Base-by-base conservation (phyloP, 495 filamentous ascomycete species). In the Aspergillus ostianus region DNA sequence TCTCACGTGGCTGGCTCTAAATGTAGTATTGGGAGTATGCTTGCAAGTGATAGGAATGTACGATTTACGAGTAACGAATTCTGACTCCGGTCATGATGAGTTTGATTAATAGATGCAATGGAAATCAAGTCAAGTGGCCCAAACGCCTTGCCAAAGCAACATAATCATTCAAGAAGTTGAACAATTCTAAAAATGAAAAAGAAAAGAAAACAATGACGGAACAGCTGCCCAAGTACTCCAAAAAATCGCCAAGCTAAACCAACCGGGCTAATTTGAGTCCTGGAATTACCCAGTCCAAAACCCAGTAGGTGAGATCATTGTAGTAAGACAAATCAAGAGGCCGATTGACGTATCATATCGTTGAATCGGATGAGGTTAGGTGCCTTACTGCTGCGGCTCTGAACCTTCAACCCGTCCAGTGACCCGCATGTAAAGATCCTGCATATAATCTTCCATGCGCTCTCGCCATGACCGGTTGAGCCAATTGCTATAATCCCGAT, bases 381-480 rank as follows among this genome's bases (percentile, higher is more conserved):
- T 26, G 4, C 23, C 23, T 32, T 32, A 10, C 10, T 32, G 29
- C 29, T 32, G 29, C 36, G 10, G 13, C 36, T 41, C 36, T 13
- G 36, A 15, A 13, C 36, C 36, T 49, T 49, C 7, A n/a, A 26
- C 59, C 36, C 19, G 20, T 19, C 36, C 48, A 53, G 64, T 66
- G 9, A 71, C 30, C 52, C 54, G 51, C 30, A 69, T 66, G 29
- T 68, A 68, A 15, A 66, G 21, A 17, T 67, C 72, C 15, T 59
- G 55, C 12, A 77, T 29, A 3, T 51, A 45, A 36, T 76, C 76
- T 48, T 71, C 70, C 29, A 77, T 84, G 58, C 79, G 84, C 75
- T 91, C 86, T 91, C 91, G 96, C 56, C 74, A 77, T n/a, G 81
- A 85, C 36, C 90, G 83, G 75, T 96, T 97, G 19, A 96, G 81